These are phyloP conservation scores for Globisporangium uncinulatum DNA, from an alignment of 352 stramenopile genomes.

Conservation along the genomic window DNA sequence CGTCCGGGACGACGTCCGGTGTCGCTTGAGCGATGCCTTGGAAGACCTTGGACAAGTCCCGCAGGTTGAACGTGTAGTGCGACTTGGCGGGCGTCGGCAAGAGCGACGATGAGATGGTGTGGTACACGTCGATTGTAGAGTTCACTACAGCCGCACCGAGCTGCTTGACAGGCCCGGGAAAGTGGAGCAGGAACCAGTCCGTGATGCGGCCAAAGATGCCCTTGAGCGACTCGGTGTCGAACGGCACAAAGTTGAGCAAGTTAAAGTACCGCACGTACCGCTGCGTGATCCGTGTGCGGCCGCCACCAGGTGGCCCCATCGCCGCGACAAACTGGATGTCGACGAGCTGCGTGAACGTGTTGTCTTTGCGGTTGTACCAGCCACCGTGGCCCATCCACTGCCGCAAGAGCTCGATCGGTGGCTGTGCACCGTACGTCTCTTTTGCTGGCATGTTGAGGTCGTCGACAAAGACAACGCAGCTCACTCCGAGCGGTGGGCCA, in stretches of 20 bases:
- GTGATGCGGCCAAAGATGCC: constrained; percentile 88
- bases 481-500: constrained; percentile 86
- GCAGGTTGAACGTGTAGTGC: constrained; percentile 94
- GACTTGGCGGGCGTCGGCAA: constrained; percentile 91
- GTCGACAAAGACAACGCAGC: constrained; percentile 91
- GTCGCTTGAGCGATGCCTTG: constrained; percentile 87
- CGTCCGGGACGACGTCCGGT: constrained; percentile 72
- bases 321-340: constrained; percentile 92
- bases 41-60: constrained; percentile 92
- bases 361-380: constrained; percentile 94
- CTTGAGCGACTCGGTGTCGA: constrained; percentile 82
- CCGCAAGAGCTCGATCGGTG: constrained; percentile 89
- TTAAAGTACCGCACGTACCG: constrained; percentile 93
- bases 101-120: constrained; percentile 85
- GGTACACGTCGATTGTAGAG: constrained; percentile 91
- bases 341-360: constrained; percentile 89
- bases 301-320: constrained; percentile 91
- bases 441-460: constrained; percentile 95
- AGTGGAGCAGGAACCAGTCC: constrained; percentile 87
- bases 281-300: constrained; percentile 89
- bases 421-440: constrained; percentile 92
- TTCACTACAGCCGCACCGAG: constrained; percentile 61
- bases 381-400: constrained; percentile 94
- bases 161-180: constrained; percentile 75
- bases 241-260: constrained; percentile 91